A percentile compares a stretch with the other conserved stretches of the same genome.
These are phyloP conservation scores for Hortaea sp. DNA, from an alignment of 2,329 filamentous ascomycete genomes.

Conservation along the genomic window DNA sequence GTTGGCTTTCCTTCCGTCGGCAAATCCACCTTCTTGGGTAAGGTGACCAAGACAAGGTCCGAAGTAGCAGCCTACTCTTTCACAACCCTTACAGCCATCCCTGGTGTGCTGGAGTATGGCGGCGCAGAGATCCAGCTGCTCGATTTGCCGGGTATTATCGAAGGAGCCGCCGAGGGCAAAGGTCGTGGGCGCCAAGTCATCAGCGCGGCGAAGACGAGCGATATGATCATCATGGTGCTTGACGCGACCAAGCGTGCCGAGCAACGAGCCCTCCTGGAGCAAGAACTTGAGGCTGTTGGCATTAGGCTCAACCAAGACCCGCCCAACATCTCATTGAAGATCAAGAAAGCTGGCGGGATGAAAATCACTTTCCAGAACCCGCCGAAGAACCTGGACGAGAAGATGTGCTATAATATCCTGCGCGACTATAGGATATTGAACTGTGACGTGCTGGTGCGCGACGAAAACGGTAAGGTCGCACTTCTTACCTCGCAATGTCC, in stretches of 20 bases:
- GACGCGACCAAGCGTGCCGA: conserved; percentile 96
- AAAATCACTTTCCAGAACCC: conserved; percentile 92
- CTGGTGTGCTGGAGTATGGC: conserved; percentile 92
- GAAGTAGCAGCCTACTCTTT: conserved; percentile 95
- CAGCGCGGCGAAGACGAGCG: conserved; percentile 94
- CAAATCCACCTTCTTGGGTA: conserved; percentile 97
- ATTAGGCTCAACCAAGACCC: conserved; percentile 87
- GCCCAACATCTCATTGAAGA: conserved; percentile 97
- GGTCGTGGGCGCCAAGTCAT: conserved; percentile 93
- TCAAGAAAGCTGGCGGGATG: conserved; percentile 93
- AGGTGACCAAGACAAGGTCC: conserved; percentile 95
- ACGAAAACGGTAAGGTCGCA: conserved; percentile 58
- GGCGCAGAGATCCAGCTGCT: conserved; percentile 97
- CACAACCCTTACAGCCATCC: conserved; percentile 94
- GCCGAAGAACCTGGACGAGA: conserved; percentile 88
- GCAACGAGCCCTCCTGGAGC: conserved; percentile 79
- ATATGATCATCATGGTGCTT: conserved; percentile 91
- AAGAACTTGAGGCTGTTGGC: conserved; percentile 87
- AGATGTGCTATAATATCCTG: conserved; percentile 95
- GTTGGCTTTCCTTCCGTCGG: conserved; percentile 98
- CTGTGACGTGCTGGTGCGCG: conserved; percentile 87
- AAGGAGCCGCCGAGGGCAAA: conserved; percentile 91
- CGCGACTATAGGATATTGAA: conserved; percentile 98
- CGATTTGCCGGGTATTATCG: conserved; percentile 95
- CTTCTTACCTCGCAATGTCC: neutral